Evolutionary conservation across 179 eudicot genomes (phyloP), one percentile per base, ranked within the genome.

Genomic region (Monotropa hypopitys): DNA sequence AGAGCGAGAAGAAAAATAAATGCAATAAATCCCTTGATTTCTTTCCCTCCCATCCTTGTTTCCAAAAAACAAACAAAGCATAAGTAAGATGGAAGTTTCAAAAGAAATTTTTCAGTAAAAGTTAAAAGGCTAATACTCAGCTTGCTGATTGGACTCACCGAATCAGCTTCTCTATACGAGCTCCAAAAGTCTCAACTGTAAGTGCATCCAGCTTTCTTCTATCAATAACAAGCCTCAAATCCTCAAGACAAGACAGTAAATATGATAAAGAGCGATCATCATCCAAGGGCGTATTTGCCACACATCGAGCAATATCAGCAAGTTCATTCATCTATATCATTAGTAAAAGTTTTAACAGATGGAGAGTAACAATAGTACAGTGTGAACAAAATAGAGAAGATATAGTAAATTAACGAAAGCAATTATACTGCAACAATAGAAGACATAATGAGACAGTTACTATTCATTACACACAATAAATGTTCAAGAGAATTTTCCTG

Each of bases 281-380:
- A 70, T 93, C 97, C 75, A 89, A 81, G 50, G 91, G 87, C 67
- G 98, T 86, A 86, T 87, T 95, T 75, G 92, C 89, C 59, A 91
- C 90, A 82, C 98, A 93, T 79, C 96, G 87, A 80, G 99, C 95
- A 77, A 95, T 95, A 84, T 95, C 99, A 69, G 99, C 95, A 72
- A 95, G 98, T 86, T 95, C 99, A 88, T 73, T 88, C 86, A 95
- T 93, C 99, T 95, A 88, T 82, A 80, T 65, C 72, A 84, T 59
- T 73, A 79, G 70, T 65, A 69, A 78, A 5, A 49, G 67, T 73
- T 67, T 13, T 42, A 76, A 56, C 3, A 51, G 72, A 77, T 80
- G 18, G 23, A 74, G 59, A 76, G 30, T 38, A 69, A 21, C 57
- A 56, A 46, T 4, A 51, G 53, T 1, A 49, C 56, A 35, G 23